These are phyloP conservation scores for Casuarina equisetifolia DNA, from an alignment of 306 rosid genomes.

Conservation along the genomic window DNA sequence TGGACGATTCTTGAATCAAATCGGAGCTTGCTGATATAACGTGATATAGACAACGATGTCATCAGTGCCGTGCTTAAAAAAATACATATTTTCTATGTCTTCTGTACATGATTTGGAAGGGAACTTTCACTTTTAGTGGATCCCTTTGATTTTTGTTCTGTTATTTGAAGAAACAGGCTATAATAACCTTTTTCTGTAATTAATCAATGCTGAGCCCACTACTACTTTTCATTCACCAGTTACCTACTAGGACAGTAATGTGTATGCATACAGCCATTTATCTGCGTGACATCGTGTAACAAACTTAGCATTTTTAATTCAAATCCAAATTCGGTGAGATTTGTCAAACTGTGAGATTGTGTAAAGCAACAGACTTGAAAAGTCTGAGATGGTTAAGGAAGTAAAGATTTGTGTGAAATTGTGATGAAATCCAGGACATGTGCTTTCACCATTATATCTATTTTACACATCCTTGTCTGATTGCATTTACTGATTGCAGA, in stretches of 20 bases:
- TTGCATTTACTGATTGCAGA: not conserved
- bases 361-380: not conserved
- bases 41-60: not conserved
- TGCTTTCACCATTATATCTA: not conserved
- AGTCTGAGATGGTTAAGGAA: not conserved
- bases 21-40: not conserved
- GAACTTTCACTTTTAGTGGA: not conserved
- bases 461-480: not conserved
- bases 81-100: not conserved
- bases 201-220: not conserved
- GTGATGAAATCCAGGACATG: not conserved
- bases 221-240: not conserved
- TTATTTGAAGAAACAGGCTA: not conserved
- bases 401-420: not conserved
- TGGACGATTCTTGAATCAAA: not conserved
- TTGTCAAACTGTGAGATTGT: not conserved
- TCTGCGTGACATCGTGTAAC: not conserved
- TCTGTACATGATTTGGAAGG: not conserved
- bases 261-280: not conserved
- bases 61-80: not conserved
- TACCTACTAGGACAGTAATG: not conserved
- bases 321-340: not conserved
- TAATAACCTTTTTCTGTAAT: no score
- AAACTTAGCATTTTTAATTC: not conserved
- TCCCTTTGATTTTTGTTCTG: not conserved